Base-by-base conservation (phyloP, 2,329 filamentous ascomycete genomes). In the Chrysosporium keratinophilum region DNA sequence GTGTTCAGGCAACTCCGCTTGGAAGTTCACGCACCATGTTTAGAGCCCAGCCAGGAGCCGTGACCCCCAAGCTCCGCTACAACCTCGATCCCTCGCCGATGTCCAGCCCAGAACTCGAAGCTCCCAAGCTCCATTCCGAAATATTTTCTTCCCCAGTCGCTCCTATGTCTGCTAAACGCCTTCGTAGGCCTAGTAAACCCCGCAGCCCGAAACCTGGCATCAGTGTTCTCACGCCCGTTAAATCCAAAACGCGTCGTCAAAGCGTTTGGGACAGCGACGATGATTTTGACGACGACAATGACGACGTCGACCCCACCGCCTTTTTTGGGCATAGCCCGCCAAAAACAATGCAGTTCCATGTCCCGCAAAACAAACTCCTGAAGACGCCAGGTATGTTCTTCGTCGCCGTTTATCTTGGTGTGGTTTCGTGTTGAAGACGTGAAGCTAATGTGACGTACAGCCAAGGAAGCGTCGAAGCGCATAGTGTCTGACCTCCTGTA, bases 1-100 rank as follows among this genome's bases (percentile, higher is more conserved):
- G 91, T 33, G 78, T 98, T 20, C 88, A 94, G 69, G 88, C 91
- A 5, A 98, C 93, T 9, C 93, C 93, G 0, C 83, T 93, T 40
- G 71, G 74, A 33, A 52, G 45, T 17, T 43, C 55, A 17, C 45
- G 19, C 28, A 60, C 54, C 4, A 57, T 23, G 52, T 56, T 46
- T 37, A 58, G 54, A 28, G 55, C 57, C 20, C 41, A 52, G n/a
- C 50, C 35, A 43, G 58, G 19, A 52, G 60, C 37, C 50, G 60
- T 19, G 53, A 62, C 59, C 47, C 63, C 54, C 57, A 58, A 62
- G 2, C 58, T 61, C 5, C 64, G 60, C 54, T 66, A 65, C 53
- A 58, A 57, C 12, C 64, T 63, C 50, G 63, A 72, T 51, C 79
- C 78, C 58, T 78, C 82, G 45, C 79, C 84, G 28, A 78, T 81